Base-by-base conservation (phyloP, 768 basidiomycete genomes). In the Crassisporium funariophilum region DNA sequence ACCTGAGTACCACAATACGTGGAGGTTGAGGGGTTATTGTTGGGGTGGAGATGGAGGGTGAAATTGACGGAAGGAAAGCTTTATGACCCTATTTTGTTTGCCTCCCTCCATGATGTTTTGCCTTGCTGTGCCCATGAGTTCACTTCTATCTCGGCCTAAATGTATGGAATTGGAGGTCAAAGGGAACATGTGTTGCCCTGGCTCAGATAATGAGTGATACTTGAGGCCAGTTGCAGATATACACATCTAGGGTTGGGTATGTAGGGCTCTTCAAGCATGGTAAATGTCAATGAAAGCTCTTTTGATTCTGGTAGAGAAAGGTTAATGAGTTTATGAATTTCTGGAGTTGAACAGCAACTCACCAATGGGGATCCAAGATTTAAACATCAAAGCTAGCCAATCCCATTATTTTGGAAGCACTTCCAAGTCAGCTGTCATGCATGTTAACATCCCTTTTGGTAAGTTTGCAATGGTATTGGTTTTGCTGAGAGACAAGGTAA, bases 41-140 rank as follows among this genome's bases (percentile, higher is more conserved):
- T 5, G 2, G 29, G 11, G 29, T 31, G 4, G 35, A 20, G 27
- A 36, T 13, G 31, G 12, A 22, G 33, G 23, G 13, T 35, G 20
- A 15, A 20, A 29, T 31, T 31, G n/a, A 31, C 29, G 29, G n/a
- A 31, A 5, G 2, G 10, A 4, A 16, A 22, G 11, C 19, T 10
- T 22, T 22, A 19, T 13, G 31, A 27, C 38, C 23, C 35, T 38
- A 47, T 47, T 40, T 41, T 37, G 52, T 49, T 53, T 47, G 49
- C 39, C 51, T 39, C 53, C 44, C 44, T 49, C 49, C 50, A 56
- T 54, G 54, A 53, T 54, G 49, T 20, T 38, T n/a, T 53, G 57
- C 61, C 61, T 63, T 55, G 59, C 54, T 47, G 52, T 37, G 35
- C 20, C 47, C 58, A 64, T 54, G 62, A 57, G 59, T 55, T 46